Percentiles rank a stretch among this genome's conserved stretches.
Evolutionary conservation across 2,329 filamentous ascomycete species (phyloP).

Genomic region (Diaporthe vaccinii): DNA sequence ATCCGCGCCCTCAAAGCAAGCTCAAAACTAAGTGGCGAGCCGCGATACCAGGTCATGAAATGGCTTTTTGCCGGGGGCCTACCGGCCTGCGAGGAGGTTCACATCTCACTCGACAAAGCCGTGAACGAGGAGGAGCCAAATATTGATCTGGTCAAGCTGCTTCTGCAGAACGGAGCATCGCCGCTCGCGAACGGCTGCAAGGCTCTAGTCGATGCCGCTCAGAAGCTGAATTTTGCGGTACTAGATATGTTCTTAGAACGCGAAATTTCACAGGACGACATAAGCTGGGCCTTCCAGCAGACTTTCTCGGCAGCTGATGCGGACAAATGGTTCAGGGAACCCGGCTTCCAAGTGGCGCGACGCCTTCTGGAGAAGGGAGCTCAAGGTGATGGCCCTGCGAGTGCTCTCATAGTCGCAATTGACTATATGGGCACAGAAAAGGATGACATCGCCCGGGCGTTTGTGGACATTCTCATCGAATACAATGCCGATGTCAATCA

Average conservation of each 20-base stretch:
- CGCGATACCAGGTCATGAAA: slow-evolving; percentile 61
- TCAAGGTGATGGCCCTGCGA: slow-evolving; percentile 59
- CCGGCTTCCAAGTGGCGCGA: slow-evolving; percentile 61
- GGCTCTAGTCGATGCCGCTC: slow-evolving; percentile 63
- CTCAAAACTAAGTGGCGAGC: slow-evolving; percentile 64
- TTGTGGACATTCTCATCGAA: slow-evolving; percentile 59
- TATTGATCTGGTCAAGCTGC: slow-evolving; percentile 59
- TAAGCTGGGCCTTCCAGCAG: slow-evolving; percentile 59
- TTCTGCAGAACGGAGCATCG: slow-evolving; percentile 66
- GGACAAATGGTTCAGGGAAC: slow-evolving; percentile 60
- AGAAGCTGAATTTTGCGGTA: slow-evolving; percentile 53
- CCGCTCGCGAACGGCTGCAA: slow-evolving; percentile 65
- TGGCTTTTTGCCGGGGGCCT: slow-evolving; percentile 67
- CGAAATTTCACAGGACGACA: slow-evolving; percentile 57
- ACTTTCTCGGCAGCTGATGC: slow-evolving; percentile 59
- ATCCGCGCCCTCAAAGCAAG: slow-evolving; percentile 66
- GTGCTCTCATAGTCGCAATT: slow-evolving; percentile 61
- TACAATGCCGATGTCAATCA: slow-evolving; percentile 62
- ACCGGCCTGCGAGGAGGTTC: slow-evolving; percentile 61
- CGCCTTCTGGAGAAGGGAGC: slow-evolving; percentile 65
- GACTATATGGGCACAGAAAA: slow-evolving; percentile 56
- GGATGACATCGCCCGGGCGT: slow-evolving; percentile 57
- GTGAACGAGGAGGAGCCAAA: slow-evolving; percentile 68
- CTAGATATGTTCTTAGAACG: slow-evolving; percentile 59
- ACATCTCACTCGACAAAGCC: slow-evolving; percentile 64